Evolutionary conservation across 257 asterid species (phyloP).

Genomic region (Primulina huaijiensis): DNA sequence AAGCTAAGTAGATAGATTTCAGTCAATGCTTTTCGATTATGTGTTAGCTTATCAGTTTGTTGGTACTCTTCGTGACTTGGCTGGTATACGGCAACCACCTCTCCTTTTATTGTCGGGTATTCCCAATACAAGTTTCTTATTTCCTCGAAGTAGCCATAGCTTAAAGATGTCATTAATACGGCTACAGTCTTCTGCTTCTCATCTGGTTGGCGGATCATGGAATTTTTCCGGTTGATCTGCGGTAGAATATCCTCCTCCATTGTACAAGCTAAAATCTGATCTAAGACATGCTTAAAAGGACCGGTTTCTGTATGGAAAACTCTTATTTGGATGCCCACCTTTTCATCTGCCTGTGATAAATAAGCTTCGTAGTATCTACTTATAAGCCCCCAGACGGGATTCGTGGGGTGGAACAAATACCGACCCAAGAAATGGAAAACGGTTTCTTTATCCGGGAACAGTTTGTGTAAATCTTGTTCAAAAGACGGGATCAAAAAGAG

Average conservation of each 20-base stretch:
- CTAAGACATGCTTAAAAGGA: constrained; percentile 47
- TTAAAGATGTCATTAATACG: constrained; percentile 55
- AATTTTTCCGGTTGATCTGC: constrained; percentile 25
- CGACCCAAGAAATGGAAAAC: constrained; percentile 74
- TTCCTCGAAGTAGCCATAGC: constrained; percentile 50
- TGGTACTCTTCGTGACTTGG: constrained; percentile 68
- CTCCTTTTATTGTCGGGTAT: constrained; percentile 56
- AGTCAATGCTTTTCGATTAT: constrained; percentile 69
- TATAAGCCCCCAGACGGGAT: constrained; percentile 66
- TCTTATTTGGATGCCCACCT: constrained; percentile 65
- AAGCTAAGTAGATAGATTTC: constrained; percentile 76
- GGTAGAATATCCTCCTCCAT: constrained; percentile 52
- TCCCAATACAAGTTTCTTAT: constrained; percentile 60
- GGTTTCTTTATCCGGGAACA: constrained; percentile 64
- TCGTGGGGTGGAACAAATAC: constrained; percentile 75
- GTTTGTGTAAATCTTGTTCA: constrained; percentile 44
- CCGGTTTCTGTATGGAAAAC: constrained; percentile 35
- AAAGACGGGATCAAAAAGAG: constrained; percentile 64
- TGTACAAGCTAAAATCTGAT: constrained; percentile 58
- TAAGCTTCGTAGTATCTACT: constrained; percentile 57
- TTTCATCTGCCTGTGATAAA: constrained; percentile 53
- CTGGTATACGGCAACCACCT: constrained; percentile 51
- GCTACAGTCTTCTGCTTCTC: constrained; percentile 36
- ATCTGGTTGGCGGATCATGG: constrained; percentile 13
- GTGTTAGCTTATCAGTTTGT: constrained; percentile 48